phyloP scores from a whole-genome alignment of 2,329 filamentous ascomycete genomes.

The Apiospora rasikravindrae region DNA sequence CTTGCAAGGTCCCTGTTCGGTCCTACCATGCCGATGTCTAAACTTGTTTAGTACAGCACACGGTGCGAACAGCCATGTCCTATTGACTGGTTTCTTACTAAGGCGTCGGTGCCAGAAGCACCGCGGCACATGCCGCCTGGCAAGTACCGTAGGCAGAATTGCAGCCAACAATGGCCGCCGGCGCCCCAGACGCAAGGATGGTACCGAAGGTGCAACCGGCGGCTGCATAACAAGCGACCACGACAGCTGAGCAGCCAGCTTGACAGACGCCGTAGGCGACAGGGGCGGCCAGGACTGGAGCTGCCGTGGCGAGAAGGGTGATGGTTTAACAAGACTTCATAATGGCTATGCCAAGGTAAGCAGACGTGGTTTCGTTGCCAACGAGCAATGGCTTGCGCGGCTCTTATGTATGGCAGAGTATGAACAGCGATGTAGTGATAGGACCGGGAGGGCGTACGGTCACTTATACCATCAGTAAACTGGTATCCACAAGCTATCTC shows the following conservation, averaged over 20 bases:
- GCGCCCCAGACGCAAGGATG: constrained; percentile 37
- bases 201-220: constrained; percentile 44
- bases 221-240: constrained; percentile 50
- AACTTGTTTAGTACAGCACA: not conserved
- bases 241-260: constrained; percentile 49
- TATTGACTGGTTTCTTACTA: constrained; percentile 24
- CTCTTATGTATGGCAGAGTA: not conserved
- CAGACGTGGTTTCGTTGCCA: not conserved
- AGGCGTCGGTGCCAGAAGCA: constrained; percentile 40
- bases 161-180: constrained; percentile 48
- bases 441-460: not conserved
- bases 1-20: not conserved
- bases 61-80: not conserved
- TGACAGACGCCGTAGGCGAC: constrained; percentile 51
- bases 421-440: not conserved
- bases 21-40: not conserved
- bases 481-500: not conserved
- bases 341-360: not conserved
- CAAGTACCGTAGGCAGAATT: constrained; percentile 52
- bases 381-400: not conserved
- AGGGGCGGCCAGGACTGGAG: constrained; percentile 16
- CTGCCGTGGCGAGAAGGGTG: not conserved
- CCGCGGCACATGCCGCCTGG: constrained; percentile 48
- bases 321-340: not conserved
- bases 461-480: not conserved